Conservation (phyloP, 2,329 filamentous ascomycete species). For the Penicillium crustosum region DNA sequence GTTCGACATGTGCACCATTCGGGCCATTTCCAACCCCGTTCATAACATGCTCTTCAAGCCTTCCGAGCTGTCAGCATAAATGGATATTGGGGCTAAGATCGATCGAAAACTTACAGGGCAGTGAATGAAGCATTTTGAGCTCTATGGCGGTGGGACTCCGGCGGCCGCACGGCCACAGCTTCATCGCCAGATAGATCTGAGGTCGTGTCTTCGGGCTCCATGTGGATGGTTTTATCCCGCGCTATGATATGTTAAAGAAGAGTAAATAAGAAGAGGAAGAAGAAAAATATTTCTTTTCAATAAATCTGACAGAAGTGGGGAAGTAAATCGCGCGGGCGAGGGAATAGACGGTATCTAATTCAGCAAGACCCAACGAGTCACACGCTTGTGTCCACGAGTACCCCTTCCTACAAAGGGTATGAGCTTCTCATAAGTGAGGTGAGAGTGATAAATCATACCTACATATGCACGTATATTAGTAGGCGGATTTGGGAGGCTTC, state of each 20-base stretch:
- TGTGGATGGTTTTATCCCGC: background rate
- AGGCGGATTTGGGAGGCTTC: background rate
- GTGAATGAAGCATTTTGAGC: constrained; percentile 55
- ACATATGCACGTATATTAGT: no score
- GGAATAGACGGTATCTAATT: background rate
- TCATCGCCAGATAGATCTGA: constrained; percentile 33
- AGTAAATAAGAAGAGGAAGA: background rate
- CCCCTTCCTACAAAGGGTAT: background rate
- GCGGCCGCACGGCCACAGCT: background rate
- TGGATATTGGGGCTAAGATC: background rate
- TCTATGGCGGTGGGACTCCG: constrained; percentile 23
- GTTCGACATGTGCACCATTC: background rate
- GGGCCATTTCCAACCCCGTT: constrained; percentile 43
- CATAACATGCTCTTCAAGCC: constrained; percentile 45
- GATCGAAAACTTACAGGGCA: constrained; percentile 37
- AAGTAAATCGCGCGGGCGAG: no score
- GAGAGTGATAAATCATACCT: background rate
- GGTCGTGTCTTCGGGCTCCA: constrained; percentile 12
- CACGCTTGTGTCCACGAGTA: background rate
- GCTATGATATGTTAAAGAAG: background rate
- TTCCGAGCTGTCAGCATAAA: constrained; percentile 18
- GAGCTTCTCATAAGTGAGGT: background rate
- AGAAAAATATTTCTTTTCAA: no score
- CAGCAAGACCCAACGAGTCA: background rate
- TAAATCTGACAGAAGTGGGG: background rate